These are phyloP conservation scores for Arachnomyces sp. DNA, from an alignment of 2,329 filamentous ascomycete genomes.

Conservation along the genomic window DNA sequence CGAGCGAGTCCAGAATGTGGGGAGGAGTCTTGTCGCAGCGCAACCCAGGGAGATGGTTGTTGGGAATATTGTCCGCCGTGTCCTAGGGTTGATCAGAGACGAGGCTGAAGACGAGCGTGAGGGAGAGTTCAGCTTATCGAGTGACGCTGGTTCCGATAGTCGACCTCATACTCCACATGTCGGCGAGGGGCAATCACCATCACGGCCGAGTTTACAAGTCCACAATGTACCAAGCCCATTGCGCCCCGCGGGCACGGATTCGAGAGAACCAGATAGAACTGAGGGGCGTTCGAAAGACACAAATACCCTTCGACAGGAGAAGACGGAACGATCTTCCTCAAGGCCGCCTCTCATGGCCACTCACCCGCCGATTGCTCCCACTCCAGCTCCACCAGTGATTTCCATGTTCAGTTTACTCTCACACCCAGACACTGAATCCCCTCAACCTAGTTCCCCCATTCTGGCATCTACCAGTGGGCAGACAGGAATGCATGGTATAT, in stretches of 20 bases:
- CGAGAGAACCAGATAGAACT: background rate
- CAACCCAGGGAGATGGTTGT: slow-evolving; percentile 87
- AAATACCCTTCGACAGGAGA: slow-evolving; percentile 2
- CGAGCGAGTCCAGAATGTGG: slow-evolving; percentile 68
- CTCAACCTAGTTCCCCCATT: slow-evolving; percentile 31
- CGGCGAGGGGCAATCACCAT: slow-evolving; percentile 25
- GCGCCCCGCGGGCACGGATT: background rate
- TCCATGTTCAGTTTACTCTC: slow-evolving; percentile 86
- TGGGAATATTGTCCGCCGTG: slow-evolving; percentile 85
- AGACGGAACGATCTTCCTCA: slow-evolving; percentile 23
- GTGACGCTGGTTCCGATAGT: slow-evolving; percentile 52
- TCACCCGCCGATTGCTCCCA: slow-evolving; percentile 56
- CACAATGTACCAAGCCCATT: background rate
- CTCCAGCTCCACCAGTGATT: slow-evolving; percentile 46
- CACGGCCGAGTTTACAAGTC: background rate
- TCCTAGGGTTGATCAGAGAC: slow-evolving; percentile 83
- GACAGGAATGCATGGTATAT: background rate
- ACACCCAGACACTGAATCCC: slow-evolving; percentile 45
- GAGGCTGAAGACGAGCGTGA: slow-evolving; percentile 77
- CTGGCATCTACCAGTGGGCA: slow-evolving; percentile 17
- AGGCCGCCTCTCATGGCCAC: slow-evolving; percentile 51
- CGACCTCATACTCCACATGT: slow-evolving; percentile 35
- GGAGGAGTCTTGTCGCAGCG: slow-evolving; percentile 67
- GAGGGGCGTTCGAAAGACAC: too few relatives aligned
- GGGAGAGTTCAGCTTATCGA: slow-evolving; percentile 47